Base-by-base conservation (phyloP, 257 asterid species). In the Plantago ovata region DNA sequence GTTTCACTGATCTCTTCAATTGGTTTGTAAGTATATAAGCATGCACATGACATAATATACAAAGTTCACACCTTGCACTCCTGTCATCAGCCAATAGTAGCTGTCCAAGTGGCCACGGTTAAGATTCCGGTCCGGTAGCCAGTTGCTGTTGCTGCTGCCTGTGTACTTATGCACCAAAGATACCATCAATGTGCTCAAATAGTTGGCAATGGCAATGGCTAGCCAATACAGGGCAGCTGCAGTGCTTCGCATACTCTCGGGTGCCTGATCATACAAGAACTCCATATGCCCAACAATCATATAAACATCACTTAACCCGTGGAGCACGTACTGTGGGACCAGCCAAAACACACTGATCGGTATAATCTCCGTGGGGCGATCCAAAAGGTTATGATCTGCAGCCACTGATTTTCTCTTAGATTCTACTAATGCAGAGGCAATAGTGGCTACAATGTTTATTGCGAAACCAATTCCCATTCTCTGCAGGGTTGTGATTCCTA, bases 171-270 rank as follows among this genome's bases (percentile, higher is more conserved):
- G 95, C 40, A 85, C 87, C 38, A 80, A 19, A 9, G 78, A 58
- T 53, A 86, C 93, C 73, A 84, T 38, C 0, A 83, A 44, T 0
- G 95, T 83, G 3, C 96, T 78, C 2, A 59, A 20, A 13, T 87
- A 91, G 45, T 71, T 83, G 58, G 95, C 96, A 1, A 85, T 38
- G 0, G 84, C 78, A 3, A 75, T 72, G 0, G 92, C 84, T 0
- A 81, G 60, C 67, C 92, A 91, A 36, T 79, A 77, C 14, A 91
- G 69, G 0, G 96, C 95, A 0, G 77, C 81, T 1, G 82, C 96
- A 0, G 89, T 83, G 56, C 89, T 87, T 68, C 91, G 78, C 98
- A 91, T 84, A 67, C 95, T 91, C 63, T 91, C 95, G 0, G 98
- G 94, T 0, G 89, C 76, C 23, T 91, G 96, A 41, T 91, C 92